Base-by-base conservation (phyloP, 306 rosid genomes). In the Cyamopsis tetragonoloba region DNA sequence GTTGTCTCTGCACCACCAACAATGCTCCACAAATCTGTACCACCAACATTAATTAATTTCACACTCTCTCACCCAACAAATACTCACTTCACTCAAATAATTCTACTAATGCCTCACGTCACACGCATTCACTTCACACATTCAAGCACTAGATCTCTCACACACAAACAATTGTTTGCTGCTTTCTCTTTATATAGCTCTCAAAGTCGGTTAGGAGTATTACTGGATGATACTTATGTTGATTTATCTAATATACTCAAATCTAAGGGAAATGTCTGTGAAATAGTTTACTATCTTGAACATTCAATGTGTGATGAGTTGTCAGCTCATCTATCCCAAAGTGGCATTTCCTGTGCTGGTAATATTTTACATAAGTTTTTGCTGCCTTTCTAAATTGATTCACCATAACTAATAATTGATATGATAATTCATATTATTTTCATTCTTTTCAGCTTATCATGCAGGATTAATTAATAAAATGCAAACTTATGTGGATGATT, bases 281-380 rank as follows among this genome's bases (percentile, higher is more conserved):
- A 81, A 17, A 93, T 93, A 75, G 82, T 93, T 42, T 93, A 89
- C 75, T 93, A 97, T 80, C 98, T 93, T 78, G 98, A 89, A 74
- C 97, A 96, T 60, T 85, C 91, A 54, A 71, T 76, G 74, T 93
- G 98, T 50, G 96, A 93, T 62, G 89, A 83, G 43, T 83, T 93
- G 76, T 78, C 97, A 30, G 81, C 78, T 83, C 86, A 84, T 86
- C 89, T 93, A 72, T 82, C 82, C 62, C 81, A 80, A 61, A 71
- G 68, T 24, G 96, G 96, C 66, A 87, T 93, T 79, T 86, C 91
- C 39, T 87, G 89, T 73, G 96, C 97, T 76, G 97, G 98, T 89
- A 83, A 79, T n/a, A n/a, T n/a, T 57, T 50, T 20, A n/a, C 65
- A 14, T 61, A 48, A 54, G n/a, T n/a, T 32, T 57, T 53, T 67